Evolutionary conservation across 2,329 filamentous ascomycete species (phyloP), one percentile per base, ranked within the genome.

Genomic region (Pseudocercospora pini-densiflorae): DNA sequence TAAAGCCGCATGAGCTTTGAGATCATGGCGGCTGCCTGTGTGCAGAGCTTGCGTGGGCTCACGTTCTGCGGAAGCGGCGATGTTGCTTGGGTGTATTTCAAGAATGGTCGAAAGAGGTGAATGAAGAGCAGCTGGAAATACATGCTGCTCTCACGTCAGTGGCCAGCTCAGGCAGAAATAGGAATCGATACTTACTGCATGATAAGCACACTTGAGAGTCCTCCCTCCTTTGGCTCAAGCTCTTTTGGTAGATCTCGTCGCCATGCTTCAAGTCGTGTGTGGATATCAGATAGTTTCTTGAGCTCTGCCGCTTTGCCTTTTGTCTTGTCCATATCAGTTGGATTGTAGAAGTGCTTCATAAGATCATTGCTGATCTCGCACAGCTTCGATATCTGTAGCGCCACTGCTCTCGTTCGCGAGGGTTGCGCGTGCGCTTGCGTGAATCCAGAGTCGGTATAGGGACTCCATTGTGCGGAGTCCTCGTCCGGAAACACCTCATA

Each of bases 91-190:
- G 88, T 90, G 76, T 97, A 98, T 78, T 95, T 97, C 59, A 98
- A 85, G 76, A 98, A 98, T 0, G 95, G 94, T 5, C 94, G 89
- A 83, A 97, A 98, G 4, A 98, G 88, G 75, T 98, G 94, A 67
- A 98, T 97, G 76, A 96, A 97, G 55, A 97, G 89, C 0, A 98
- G 86, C 75, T 98, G 94, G 79, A 94, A 97, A 80, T 98, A 97
- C 94, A 98, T 98, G 81, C 94, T 97, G 63, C 3, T 2, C 5
- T 23, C 16, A 3, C 16, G 53, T 79, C 66, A 79, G 79, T 60
- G 53, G 53, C 61, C 2, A 27, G n/a, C 9, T 27, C 7, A 23
- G 19, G 27, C 27, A 24, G 24, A 29, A 0, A 21, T 36, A 6
- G 9, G 61, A 61, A 40, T 9, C 59, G 16, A 60, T 31, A 87